Evolutionary conservation across 2,329 filamentous ascomycete genomes (phyloP).

Genomic region (Curvularia sp.): DNA sequence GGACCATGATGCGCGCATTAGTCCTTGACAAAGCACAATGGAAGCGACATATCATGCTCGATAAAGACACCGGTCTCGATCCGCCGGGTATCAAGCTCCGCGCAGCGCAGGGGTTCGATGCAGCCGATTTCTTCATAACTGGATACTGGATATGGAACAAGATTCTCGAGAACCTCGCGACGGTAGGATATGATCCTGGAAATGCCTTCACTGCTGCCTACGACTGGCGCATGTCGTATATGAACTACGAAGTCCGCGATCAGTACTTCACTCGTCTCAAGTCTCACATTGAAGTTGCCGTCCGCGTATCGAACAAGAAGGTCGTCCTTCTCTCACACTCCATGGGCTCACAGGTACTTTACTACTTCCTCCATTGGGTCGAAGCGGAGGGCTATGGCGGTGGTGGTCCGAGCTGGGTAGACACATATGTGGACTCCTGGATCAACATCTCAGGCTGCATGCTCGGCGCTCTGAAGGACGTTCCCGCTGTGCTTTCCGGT

Average conservation of each 20-base stretch:
- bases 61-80: constrained; percentile 88
- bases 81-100: constrained; percentile 88
- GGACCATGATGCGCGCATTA: constrained; percentile 97
- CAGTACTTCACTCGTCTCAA: constrained; percentile 94
- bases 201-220: constrained; percentile 75
- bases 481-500: constrained; percentile 89
- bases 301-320: constrained; percentile 77
- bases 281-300: constrained; percentile 84
- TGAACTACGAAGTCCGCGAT: constrained; percentile 87
- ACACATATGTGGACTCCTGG: constrained; percentile 89
- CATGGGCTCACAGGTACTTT: constrained; percentile 95
- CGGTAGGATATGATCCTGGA: constrained; percentile 92
- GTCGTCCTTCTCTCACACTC: constrained; percentile 89
- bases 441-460: constrained; percentile 99
- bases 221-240: constrained; percentile 92
- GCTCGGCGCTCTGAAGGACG: constrained; percentile 90
- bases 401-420: constrained; percentile 88
- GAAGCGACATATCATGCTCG: constrained; percentile 97
- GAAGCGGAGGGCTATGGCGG: constrained; percentile 78
- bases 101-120: constrained; percentile 95
- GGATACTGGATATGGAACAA: constrained; percentile 99
- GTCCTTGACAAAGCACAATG: constrained; percentile 92
- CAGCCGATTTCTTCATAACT: constrained; percentile 90
- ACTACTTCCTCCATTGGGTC: constrained; percentile 85
- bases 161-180: constrained; percentile 94